A percentile compares a stretch with the other conserved stretches of the same genome.
phyloP scores from a whole-genome alignment of 352 stramenopile species.

The Halophytophthora batemanensis region DNA sequence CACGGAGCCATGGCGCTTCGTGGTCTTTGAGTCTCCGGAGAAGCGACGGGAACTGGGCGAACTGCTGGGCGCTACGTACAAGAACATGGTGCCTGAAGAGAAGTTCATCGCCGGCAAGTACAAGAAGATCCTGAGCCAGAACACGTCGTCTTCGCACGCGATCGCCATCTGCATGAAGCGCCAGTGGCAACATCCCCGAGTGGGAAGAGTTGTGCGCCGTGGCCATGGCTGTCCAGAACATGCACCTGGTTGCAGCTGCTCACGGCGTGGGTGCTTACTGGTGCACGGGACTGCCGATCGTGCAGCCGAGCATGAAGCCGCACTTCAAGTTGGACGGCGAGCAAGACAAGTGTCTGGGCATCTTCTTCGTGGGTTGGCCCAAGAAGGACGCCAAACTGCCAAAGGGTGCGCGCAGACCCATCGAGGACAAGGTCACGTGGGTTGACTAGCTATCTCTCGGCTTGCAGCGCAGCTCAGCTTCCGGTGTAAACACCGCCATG shows the following conservation, averaged over 20 bases:
- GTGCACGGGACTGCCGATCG: slow-evolving; percentile 66
- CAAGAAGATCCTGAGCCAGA: slow-evolving; percentile 75
- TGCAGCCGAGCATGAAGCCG: slow-evolving; percentile 79
- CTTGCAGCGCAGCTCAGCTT: too few relatives aligned
- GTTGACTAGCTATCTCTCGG: slow-evolving; percentile 2
- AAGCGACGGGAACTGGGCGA: slow-evolving; percentile 53
- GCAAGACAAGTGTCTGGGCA: slow-evolving; percentile 77
- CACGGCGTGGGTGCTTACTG: slow-evolving; percentile 81
- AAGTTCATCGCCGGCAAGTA: slow-evolving; percentile 79
- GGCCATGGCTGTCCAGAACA: slow-evolving; percentile 81
- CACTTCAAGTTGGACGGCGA: slow-evolving; percentile 53
- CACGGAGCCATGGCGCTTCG: slow-evolving; percentile 84
- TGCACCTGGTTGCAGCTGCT: slow-evolving; percentile 69
- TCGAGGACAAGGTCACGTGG: slow-evolving; percentile 77
- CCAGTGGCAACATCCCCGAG: slow-evolving; percentile 73
- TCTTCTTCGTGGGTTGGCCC: slow-evolving; percentile 81
- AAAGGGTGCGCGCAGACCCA: slow-evolving; percentile 64
- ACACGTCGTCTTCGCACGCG: slow-evolving; percentile 64
- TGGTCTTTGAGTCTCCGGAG: slow-evolving; percentile 61
- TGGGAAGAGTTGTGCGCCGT: slow-evolving; percentile 77
- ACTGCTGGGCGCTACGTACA: slow-evolving; percentile 69
- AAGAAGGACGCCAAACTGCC: slow-evolving; percentile 44
- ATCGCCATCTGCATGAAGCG: slow-evolving; percentile 88
- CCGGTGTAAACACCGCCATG: too few relatives aligned
- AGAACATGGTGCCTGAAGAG: slow-evolving; percentile 48